Conservation (phyloP, 352 stramenopile genomes). For the Pythium plurisporium region DNA sequence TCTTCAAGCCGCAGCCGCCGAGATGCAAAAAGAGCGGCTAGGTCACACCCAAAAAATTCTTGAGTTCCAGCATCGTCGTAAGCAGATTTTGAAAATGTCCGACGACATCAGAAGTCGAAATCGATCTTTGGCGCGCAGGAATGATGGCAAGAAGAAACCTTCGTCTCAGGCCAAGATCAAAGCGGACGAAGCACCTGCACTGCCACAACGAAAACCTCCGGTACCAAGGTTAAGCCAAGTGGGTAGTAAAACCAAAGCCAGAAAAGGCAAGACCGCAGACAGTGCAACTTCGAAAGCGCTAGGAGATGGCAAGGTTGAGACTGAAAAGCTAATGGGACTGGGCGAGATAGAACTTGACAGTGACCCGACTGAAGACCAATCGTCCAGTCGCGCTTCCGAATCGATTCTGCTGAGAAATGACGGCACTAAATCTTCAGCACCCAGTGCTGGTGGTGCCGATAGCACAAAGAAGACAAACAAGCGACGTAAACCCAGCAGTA, state of each 20-base stretch:
- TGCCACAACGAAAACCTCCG: constrained; percentile 36
- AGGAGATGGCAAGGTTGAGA: too few relatives aligned
- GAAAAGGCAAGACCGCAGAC: too few relatives aligned
- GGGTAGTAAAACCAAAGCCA: not conserved
- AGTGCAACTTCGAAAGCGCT: too few relatives aligned
- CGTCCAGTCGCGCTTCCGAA: not conserved
- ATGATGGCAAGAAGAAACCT: not conserved
- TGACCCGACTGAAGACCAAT: not conserved
- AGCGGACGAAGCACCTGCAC: not conserved
- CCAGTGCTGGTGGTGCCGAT: not conserved
- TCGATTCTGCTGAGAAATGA: not conserved
- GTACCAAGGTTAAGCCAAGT: constrained; percentile 47
- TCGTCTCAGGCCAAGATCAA: not conserved
- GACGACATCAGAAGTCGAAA: constrained; percentile 55
- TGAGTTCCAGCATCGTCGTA: constrained; percentile 33
- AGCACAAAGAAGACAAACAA: too few relatives aligned
- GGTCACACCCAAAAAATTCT: constrained; percentile 24
- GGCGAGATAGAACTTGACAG: too few relatives aligned
- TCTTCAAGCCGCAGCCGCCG: constrained; percentile 34
- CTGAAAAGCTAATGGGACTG: too few relatives aligned
- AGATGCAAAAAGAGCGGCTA: constrained; percentile 34
- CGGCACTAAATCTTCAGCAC: not conserved
- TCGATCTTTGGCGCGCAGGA: too few relatives aligned
- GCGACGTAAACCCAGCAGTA: constrained; percentile 7
- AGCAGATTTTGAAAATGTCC: constrained; percentile 42